Evolutionary conservation across 805 yeast genomes (phyloP), one percentile per base, ranked within the genome.

Genomic region (Wickerhamomyces bovis): DNA sequence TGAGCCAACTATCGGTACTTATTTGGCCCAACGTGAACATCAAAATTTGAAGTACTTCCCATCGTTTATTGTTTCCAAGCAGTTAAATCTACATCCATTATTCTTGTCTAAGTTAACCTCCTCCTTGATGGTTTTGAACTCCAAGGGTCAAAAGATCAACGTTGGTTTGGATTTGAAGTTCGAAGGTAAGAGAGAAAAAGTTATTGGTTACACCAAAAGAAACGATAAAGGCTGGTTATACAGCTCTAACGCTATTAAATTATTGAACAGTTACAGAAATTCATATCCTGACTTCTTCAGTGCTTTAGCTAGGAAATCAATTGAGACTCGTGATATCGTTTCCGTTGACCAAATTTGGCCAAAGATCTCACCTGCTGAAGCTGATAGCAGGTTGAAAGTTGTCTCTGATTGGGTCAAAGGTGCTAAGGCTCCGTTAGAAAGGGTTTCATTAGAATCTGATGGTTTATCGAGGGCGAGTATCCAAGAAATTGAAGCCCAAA

Each of bases 121-220:
- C 9, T 77, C 80, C 8, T 85, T 71, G 56, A 66, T 83, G 69
- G 71, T 90, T 49, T 75, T 71, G 26, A 80, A 76, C 49, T 72
- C 73, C 19, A 68, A 69, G 30, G 76, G 76, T 20, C 77, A 70
- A 52, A 75, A 76, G 52, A 58, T 73, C 10, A 85, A 90, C 60
- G 71, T 94, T 57, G 98, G 98, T 19, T 70, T 94, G 52, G 86
- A 84, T 47, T 72, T 94, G 63, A 90, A 90, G 66, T 85, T 83
- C 65, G 96, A 90, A 53, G 78, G 78, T 20, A 78, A 79, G 49
- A 79, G 89, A 55, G 76, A 78, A 57, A 92, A 92, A 65, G 98
- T 88, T 3, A 72, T 90, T 52, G 99, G 98, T 5, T 92, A 81
- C 68, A 81, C 97, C 2, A 76, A 81, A 49, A 80, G 82, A 58